Evolutionary conservation across 805 yeast genomes (phyloP).

Genomic region (Ogataea pignaliae): DNA sequence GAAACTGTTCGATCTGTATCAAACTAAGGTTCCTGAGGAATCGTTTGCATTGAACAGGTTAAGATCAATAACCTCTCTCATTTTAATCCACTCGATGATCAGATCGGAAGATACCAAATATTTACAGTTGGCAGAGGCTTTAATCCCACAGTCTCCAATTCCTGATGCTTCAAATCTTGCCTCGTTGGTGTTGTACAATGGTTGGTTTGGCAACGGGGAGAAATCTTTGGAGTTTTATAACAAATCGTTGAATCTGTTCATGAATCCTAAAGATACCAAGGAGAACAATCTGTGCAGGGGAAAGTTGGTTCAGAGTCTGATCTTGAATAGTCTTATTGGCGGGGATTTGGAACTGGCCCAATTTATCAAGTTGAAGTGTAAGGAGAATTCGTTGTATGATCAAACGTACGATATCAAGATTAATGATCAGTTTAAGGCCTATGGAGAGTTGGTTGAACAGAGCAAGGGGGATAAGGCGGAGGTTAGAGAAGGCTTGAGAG

Average conservation of each 20-base stretch:
- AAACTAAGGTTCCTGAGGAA: constrained; percentile 21
- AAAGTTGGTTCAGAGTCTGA: constrained; percentile 23
- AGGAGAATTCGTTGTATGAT: constrained; percentile 22
- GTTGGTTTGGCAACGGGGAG: constrained; percentile 28
- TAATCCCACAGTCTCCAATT: constrained; percentile 24
- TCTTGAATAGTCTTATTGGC: constrained; percentile 20
- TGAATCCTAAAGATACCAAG: constrained; percentile 13
- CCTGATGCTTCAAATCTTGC: constrained; percentile 25
- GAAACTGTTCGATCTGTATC: constrained; percentile 20
- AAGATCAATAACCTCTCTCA: constrained; percentile 19
- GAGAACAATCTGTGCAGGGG: constrained; percentile 17
- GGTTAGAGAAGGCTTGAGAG: constrained; percentile 15
- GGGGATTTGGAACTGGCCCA: constrained; percentile 30
- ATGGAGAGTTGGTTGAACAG: constrained; percentile 28
- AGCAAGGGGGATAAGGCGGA: constrained; percentile 9
- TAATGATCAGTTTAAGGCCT: constrained; percentile 24
- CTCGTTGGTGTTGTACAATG: constrained; percentile 21
- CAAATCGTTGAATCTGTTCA: constrained; percentile 17
- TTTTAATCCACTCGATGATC: constrained; percentile 22
- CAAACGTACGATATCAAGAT: constrained; percentile 19
- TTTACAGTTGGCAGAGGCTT: constrained; percentile 22
- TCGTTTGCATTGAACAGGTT: constrained; percentile 16
- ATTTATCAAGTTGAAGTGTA: constrained; percentile 26
- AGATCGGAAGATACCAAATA: constrained; percentile 7
- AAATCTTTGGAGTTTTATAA: constrained; percentile 30